Conservation (phyloP, 345 rosid species). For the Clarkia xantiana region DNA sequence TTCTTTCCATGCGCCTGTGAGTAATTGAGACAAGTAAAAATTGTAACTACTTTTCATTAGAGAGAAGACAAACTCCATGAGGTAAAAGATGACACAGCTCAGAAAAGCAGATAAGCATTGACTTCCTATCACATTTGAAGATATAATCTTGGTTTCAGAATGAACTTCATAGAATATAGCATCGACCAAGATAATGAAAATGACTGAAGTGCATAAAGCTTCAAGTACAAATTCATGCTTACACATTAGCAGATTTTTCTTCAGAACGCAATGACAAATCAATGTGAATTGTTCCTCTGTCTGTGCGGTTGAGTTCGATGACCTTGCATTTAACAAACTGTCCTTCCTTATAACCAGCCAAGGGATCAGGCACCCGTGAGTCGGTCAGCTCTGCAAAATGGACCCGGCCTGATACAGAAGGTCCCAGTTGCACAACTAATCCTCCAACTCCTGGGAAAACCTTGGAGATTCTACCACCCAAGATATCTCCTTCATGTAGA, state of each 20-base stretch:
- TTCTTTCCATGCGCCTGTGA: constrained; percentile 29
- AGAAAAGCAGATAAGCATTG: no score
- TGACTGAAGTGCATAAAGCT: no score
- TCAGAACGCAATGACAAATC: constrained; percentile 65
- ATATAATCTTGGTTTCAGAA: no score
- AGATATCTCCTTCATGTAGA: constrained; percentile 59
- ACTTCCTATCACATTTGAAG: no score
- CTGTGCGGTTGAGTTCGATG: constrained; percentile 53
- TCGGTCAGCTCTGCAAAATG: constrained; percentile 77
- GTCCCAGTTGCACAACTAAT: constrained; percentile 75
- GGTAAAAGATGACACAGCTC: no score
- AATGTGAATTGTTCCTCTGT: constrained; percentile 47
- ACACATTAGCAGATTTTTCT: constrained; percentile 41
- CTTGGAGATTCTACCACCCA: constrained; percentile 80
- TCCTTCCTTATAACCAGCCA: constrained; percentile 57
- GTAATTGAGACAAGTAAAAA: background rate
- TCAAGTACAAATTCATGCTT: constrained; percentile 14
- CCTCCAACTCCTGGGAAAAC: constrained; percentile 72
- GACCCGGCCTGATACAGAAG: constrained; percentile 65
- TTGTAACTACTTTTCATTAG: background rate
- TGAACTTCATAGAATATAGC: no score
- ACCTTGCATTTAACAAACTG: constrained; percentile 90
- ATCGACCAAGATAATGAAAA: no score
- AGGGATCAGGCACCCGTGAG: constrained; percentile 54
- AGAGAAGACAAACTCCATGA: background rate